Conservation (phyloP, 257 asterid species). For the Ocimum tenuiflorum region DNA sequence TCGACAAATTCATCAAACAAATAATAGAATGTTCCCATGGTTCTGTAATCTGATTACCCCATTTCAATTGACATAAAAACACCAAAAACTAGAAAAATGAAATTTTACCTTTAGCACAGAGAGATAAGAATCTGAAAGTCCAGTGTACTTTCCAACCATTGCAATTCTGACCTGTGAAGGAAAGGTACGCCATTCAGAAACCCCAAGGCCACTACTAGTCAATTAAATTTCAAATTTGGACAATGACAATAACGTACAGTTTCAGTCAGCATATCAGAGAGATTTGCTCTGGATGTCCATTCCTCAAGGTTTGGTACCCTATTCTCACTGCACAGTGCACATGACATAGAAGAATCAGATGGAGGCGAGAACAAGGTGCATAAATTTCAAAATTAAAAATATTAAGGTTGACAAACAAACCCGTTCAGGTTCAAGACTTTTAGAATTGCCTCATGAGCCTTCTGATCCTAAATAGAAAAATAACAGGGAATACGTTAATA, state of each 20-base stretch:
- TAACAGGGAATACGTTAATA: slow-evolving; percentile 1
- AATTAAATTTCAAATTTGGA: not conserved
- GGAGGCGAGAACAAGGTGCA: not conserved
- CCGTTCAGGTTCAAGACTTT: slow-evolving; percentile 63
- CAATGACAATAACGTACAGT: slow-evolving; percentile 48
- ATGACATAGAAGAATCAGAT: slow-evolving; percentile 1
- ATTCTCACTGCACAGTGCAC: slow-evolving; percentile 36
- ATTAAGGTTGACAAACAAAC: slow-evolving; percentile 36
- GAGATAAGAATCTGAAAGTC: slow-evolving; percentile 69
- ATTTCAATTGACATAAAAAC: slow-evolving; percentile 8
- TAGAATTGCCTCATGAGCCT: slow-evolving; percentile 87
- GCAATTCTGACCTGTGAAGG: slow-evolving; percentile 62
- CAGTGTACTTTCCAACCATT: slow-evolving; percentile 84
- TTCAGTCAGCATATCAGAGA: slow-evolving; percentile 54
- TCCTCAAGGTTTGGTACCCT: slow-evolving; percentile 61
- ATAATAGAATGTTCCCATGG: too few species aligned
- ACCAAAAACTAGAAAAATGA: not conserved
- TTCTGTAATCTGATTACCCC: too few species aligned
- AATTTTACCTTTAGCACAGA: slow-evolving; percentile 62
- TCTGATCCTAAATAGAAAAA: slow-evolving; percentile 56
- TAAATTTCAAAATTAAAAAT: slow-evolving; percentile 2
- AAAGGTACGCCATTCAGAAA: slow-evolving; percentile 12
- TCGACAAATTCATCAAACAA: too few species aligned
- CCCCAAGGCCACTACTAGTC: slow-evolving; percentile 1
- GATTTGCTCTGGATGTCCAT: slow-evolving; percentile 78